A percentile compares a stretch with the other conserved stretches of the same genome.
phyloP scores from a whole-genome alignment of 2,329 filamentous ascomycete genomes.

The Akanthomyces muscarius region DNA sequence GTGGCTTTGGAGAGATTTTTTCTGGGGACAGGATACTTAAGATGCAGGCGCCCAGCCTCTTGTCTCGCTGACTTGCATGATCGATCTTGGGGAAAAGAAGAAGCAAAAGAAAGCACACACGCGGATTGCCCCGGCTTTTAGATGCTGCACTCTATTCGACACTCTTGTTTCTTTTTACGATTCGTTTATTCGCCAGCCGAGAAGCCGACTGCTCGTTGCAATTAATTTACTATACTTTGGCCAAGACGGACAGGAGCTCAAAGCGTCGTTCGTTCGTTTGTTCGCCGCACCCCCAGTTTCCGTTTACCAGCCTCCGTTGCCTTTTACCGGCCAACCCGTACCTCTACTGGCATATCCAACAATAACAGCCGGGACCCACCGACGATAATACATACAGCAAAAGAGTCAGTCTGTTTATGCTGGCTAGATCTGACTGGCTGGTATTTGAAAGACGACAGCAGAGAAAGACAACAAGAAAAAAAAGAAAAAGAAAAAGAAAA shows the following conservation, averaged over 20 bases:
- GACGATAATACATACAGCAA: background rate
- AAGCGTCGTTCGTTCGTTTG: background rate
- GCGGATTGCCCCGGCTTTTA: slow-evolving; percentile 1
- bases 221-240: background rate
- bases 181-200: background rate
- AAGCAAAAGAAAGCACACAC: background rate
- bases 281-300: background rate
- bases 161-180: slow-evolving; percentile 5
- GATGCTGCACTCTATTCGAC: slow-evolving; percentile 12
- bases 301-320: no score
- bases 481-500: no score
- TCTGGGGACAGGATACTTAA: background rate
- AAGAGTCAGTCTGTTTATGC: background rate
- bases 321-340: no score
- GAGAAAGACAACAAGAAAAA: background rate
- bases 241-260: slow-evolving; percentile 2
- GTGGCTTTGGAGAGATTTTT: background rate
- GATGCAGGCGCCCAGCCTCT: background rate
- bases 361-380: background rate
- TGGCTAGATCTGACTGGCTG: background rate
- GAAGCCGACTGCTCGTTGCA: background rate
- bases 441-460: background rate
- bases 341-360: background rate
- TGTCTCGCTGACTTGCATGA: slow-evolving; percentile 10
- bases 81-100: slow-evolving; percentile 9